These are phyloP conservation scores for Rhynchosporium secalis DNA, from an alignment of 2,329 filamentous ascomycete species.

Conservation along the genomic window DNA sequence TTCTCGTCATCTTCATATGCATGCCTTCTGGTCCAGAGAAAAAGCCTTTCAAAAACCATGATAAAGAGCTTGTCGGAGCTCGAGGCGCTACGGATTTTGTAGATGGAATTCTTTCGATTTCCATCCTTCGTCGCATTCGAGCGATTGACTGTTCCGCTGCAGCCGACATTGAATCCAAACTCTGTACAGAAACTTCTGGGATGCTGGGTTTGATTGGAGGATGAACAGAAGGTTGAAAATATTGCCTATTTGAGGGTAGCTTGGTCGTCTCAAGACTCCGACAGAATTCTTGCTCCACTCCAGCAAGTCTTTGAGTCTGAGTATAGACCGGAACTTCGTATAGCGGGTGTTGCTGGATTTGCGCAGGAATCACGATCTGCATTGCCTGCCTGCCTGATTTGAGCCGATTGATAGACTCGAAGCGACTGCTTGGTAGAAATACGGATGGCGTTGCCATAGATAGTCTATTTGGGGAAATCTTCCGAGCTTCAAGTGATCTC, in stretches of 20 bases:
- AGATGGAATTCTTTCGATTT: slow-evolving; percentile 6
- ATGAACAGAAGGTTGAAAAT: neutral
- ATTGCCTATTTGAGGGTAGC: neutral
- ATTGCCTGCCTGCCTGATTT: slow-evolving; percentile 4
- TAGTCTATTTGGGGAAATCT: neutral
- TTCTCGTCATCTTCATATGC: slow-evolving; percentile 23
- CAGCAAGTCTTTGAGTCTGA: neutral
- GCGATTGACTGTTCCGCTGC: neutral
- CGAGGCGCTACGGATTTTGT: neutral
- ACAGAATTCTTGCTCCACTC: neutral
- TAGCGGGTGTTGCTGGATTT: neutral
- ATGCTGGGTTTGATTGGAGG: neutral
- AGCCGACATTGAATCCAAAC: neutral
- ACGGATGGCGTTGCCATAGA: neutral
- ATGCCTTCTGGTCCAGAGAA: slow-evolving; percentile 18
- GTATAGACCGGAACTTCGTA: neutral
- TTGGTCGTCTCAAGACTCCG: neutral
- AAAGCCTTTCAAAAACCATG: slow-evolving; percentile 18
- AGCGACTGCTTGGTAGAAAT: neutral
- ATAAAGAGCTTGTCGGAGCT: neutral
- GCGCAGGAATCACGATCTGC: neutral
- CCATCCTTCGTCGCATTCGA: neutral
- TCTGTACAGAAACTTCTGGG: neutral
- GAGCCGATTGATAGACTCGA: neutral
- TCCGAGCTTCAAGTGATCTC: neutral